Base-by-base conservation (phyloP, 2,329 filamentous ascomycete genomes). In the Clonostachys rhizophaga region DNA sequence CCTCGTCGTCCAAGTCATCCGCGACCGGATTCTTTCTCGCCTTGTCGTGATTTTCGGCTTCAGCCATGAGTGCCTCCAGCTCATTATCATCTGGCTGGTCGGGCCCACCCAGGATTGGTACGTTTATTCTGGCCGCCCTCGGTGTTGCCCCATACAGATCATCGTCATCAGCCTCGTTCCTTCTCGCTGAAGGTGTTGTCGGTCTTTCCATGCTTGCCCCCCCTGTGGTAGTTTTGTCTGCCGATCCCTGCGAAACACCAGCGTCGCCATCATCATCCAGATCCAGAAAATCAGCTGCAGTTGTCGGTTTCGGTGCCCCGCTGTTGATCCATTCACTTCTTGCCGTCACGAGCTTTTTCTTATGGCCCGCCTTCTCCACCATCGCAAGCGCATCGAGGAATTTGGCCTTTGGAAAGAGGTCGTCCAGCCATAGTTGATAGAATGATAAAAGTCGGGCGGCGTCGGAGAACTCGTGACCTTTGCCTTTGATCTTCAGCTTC, bases 341-440 rank as follows among this genome's bases (percentile, higher is more conserved):
- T 68, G 86, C 86, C 34, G 81, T 78, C 53, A 88, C 81, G 62
- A 97, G 78, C 13, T 77, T 75, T 61, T 88, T 91, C 57, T 86
- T 89, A 66, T 96, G 94, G 2, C 94, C 94, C 1, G 90, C 76
- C 67, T 95, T 96, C 65, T 99, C 94, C 3, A 97, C 89, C 73
- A 97, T 96, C 37, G 78, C 72, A 7, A 97, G 72, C 4, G 88
- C 94, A 59, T 99, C 94, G 43, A 88, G 79, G 59, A 99, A 99
- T 59, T 91, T 92, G 6, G 92, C 94, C 60, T 95, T 91, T 12
- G 94, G 94, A 60, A 91, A 99, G 12, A 99, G 75, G 60, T 96
- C 91, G 66, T 99, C 92, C 3, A 99, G 86, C 94, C 94, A 99
- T 47, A 96, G 68, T 63, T 97, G 94, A 62, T 97, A 99, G 62